Percentiles rank a stretch among this genome's conserved stretches.
Conservation (phyloP, 495 filamentous ascomycete species). For the Xylaria grammica region DNA sequence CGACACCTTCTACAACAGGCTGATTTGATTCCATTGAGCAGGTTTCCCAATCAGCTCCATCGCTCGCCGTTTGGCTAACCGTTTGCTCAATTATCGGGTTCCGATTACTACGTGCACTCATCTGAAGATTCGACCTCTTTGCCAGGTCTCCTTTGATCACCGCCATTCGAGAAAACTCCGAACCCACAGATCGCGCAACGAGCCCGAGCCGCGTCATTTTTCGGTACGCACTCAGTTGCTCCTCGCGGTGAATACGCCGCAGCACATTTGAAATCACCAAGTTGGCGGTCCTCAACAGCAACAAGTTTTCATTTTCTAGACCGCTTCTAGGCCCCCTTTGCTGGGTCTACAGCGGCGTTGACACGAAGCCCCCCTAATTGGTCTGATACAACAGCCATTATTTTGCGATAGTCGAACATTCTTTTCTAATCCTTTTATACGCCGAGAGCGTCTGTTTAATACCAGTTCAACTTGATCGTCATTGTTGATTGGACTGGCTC, state of each 20-base stretch:
- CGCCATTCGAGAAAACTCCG: neutral
- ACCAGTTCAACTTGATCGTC: neutral
- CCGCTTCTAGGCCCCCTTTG: conserved; percentile 90
- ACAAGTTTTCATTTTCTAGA: conserved; percentile 80
- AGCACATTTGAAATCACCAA: conserved; percentile 66
- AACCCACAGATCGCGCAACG: neutral
- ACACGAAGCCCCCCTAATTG: conserved; percentile 98
- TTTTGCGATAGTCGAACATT: conserved; percentile 37
- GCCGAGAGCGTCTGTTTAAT: conserved; percentile 12
- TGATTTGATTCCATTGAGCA: conserved; percentile 12
- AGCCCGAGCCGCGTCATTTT: conserved; percentile 32
- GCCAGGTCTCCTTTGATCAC: neutral
- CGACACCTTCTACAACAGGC: neutral
- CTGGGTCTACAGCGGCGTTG: conserved; percentile 93
- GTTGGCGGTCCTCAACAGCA: conserved; percentile 90
- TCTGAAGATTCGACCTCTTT: neutral
- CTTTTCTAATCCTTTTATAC: neutral
- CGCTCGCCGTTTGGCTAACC: neutral
- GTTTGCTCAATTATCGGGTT: neutral
- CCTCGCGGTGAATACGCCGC: conserved; percentile 36
- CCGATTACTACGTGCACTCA: too few species aligned
- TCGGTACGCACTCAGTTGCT: conserved; percentile 26
- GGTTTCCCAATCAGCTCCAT: neutral
- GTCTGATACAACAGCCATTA: conserved; percentile 34
- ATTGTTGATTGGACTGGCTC: conserved; percentile 8